Base-by-base conservation (phyloP, 192 early-diverging fungal genomes). In the Coemansia sp. region DNA sequence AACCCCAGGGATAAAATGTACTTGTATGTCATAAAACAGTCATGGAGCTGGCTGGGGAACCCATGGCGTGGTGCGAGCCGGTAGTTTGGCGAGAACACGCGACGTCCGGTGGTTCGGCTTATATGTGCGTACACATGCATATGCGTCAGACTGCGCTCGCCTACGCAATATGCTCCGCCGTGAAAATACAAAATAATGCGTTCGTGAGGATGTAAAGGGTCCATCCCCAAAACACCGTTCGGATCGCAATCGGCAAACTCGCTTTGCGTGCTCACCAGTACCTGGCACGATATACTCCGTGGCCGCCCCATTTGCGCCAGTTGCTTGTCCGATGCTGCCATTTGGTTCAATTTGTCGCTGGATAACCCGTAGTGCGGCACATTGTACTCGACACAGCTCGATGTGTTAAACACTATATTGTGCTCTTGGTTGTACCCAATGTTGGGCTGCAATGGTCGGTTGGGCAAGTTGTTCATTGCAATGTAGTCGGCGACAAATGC, bases 11-110 rank as follows among this genome's bases (percentile, higher is more conserved):
- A n/a, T 32, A 89, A 65, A 4, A 96, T 75, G 50, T 84, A 87
- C 5, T 84, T 56, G 70, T 93, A 95, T 0, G 91, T 86, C 29
- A 88, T 83, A 32, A 95, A 58, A 45, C 88, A 86, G 77, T 97
- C 95, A 32, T 91, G 84, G 8, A 97, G 63, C 29, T 90, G 92
- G 53, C 86, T 73, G 19, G 77, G 77, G 45, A 74, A 80, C 54
- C 68, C 68, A 37, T 63, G 35, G 0, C 60, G 55, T 6, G 77
- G 77, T 0, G 77, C 72, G 35, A 80, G 59, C 2, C 72, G 68
- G 69, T 80, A 80, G 69, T 73, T 69, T 2, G 72, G 72, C 8
- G 77, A 80, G 32, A 80, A 74, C 7, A 80, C 65, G 3, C 77
- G 77, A 10, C 71, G 62, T 0, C 69, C 65, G 9, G 77, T 65